These are phyloP conservation scores for Striga hermonthica DNA, from an alignment of 305 asterid species.

Conservation along the genomic window DNA sequence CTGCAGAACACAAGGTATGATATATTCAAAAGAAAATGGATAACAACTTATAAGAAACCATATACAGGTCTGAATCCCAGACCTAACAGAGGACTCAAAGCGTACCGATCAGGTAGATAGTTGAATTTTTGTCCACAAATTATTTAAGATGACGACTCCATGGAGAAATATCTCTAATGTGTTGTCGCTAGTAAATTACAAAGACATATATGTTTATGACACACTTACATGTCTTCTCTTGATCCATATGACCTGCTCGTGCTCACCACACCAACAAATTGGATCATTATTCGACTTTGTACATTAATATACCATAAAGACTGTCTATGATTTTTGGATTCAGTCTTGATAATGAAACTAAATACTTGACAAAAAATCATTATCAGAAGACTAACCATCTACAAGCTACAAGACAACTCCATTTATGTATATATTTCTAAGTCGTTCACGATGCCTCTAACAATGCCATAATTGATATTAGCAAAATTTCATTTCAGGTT, in stretches of 20 bases:
- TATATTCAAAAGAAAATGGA: not conserved
- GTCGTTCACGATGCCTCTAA: constrained; percentile 1
- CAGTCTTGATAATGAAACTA: not conserved
- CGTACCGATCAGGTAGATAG: no score
- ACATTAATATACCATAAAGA: not conserved
- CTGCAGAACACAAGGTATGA: not conserved
- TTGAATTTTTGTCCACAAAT: not conserved
- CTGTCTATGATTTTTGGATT: not conserved
- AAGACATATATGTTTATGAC: not conserved
- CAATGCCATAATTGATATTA: not conserved
- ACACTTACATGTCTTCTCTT: not conserved
- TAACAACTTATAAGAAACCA: not conserved
- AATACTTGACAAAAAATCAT: not conserved
- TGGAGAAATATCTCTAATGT: not conserved
- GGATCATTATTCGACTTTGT: not conserved
- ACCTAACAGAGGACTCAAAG: no score
- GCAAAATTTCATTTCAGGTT: constrained; percentile 16
- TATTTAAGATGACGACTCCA: not conserved
- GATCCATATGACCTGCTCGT: not conserved
- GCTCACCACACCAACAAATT: constrained; percentile 5
- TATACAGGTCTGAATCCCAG: no score
- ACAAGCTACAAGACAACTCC: constrained; percentile 12
- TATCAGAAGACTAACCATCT: constrained; percentile 7
- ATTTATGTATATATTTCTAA: not conserved
- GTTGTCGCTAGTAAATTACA: not conserved